Percentiles rank a stretch among this genome's conserved stretches.
These are phyloP conservation scores for Leccinellum albellum DNA, from an alignment of 768 basidiomycete genomes.

Conservation along the genomic window DNA sequence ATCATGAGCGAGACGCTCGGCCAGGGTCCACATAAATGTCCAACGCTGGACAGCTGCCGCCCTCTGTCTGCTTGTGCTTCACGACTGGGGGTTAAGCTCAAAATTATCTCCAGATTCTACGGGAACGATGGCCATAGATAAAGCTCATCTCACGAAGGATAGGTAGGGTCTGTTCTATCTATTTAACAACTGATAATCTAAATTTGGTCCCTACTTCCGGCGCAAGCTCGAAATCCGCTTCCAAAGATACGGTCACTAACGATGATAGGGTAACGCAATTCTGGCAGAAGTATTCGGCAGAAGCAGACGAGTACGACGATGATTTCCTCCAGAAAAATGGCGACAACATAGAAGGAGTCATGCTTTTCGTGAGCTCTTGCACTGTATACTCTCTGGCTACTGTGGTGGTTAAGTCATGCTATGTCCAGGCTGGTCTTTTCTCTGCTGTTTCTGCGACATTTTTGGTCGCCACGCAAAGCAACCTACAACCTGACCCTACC, in stretches of 20 bases:
- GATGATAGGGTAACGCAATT: neutral
- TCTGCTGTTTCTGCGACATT: conserved; percentile 39
- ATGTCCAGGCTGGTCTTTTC: conserved; percentile 38
- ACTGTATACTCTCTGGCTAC: neutral
- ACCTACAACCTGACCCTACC: conserved; percentile 29
- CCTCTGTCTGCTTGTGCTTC: neutral
- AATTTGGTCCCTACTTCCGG: neutral
- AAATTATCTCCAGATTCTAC: neutral
- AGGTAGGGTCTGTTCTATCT: neutral
- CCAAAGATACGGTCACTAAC: neutral
- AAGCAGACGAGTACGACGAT: neutral
- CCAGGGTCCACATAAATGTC: neutral
- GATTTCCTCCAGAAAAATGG: neutral
- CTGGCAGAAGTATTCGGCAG: neutral
- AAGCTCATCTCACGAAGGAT: neutral
- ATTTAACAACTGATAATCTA: neutral
- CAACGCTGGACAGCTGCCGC: neutral
- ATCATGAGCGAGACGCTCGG: neutral
- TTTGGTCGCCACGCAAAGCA: conserved; percentile 34
- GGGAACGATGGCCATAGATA: neutral
- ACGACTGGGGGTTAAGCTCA: neutral
- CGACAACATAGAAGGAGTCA: neutral
- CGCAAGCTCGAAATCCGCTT: neutral
- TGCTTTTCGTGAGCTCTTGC: neutral
- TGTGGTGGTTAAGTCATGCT: neutral